Base-by-base conservation (phyloP, 108 stramenopile genomes). In the Epithemia pelagica region DNA sequence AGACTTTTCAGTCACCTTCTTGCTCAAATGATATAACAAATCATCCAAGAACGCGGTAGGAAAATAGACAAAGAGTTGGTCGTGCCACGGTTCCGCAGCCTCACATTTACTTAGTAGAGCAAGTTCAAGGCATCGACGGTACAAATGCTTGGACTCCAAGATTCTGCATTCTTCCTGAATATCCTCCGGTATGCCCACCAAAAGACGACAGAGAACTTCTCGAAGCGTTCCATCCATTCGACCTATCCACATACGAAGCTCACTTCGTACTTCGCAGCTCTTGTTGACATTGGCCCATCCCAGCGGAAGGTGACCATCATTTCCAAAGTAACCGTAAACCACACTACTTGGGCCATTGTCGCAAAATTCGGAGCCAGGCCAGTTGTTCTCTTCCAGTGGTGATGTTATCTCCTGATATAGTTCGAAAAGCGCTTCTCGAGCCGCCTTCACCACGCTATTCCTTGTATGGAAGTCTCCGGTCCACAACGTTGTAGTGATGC, bases 361-460 rank as follows among this genome's bases (percentile, higher is more conserved):
- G 0, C 30, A 0, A 28, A 80, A 80, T 30, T 72, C 79, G 0
- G 27, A 32, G 31, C 74, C 52, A 5, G 79, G 79, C 79, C 79
- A 80, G 63, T 64, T 26, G 55, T 28, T 19, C 15, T 56, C n/a
- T 67, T 20, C 32, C 61, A 74, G n/a, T 28, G 23, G 10, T 37
- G 2, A 0, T 32, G 26, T 21, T 24, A 68, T 30, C 54, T 61
- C 61, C 62, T 68, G 29, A 26, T 64, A 37, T 5, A 78, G 3
- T 28, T 51, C 58, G 5, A n/a, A 25, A 8, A 78, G 51, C 7
- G 73, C 68, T 0, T 30, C 26, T 65, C 66, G 56, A 3, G 69
- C 63, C 51, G 54, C 30, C 29, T 67, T 63, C 20, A 74, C 28
- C n/a, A 78, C 31, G 7, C 18, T 54, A 58, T 65, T 62, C 25